Conservation (phyloP, 306 rosid species). For the Psophocarpus tetragonolobus region DNA sequence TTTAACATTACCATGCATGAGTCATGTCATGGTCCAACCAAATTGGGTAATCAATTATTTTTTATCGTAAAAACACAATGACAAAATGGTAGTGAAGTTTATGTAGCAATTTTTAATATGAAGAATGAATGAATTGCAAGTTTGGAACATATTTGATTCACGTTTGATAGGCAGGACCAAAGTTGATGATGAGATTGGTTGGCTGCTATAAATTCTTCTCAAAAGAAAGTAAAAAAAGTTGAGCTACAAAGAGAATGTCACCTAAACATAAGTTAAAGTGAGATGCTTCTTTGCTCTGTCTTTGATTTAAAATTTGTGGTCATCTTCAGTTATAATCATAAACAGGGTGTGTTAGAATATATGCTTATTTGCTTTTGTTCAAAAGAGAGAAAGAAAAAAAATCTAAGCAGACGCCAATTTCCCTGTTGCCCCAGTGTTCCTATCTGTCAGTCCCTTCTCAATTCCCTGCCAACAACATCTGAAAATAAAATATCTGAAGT, state of each 20-base stretch:
- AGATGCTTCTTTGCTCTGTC: slow-evolving; percentile 44
- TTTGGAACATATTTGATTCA: slow-evolving; percentile 29
- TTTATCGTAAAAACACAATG: neutral
- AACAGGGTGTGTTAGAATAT: slow-evolving; percentile 47
- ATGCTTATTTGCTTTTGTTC: slow-evolving; percentile 55
- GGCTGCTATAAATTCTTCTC: slow-evolving; percentile 36
- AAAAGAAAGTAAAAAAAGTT: slow-evolving; percentile 50
- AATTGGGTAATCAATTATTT: neutral
- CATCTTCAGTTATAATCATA: slow-evolving; percentile 50
- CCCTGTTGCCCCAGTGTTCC: neutral
- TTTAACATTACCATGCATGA: neutral
- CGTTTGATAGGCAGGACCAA: slow-evolving; percentile 31
- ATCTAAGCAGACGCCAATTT: slow-evolving; percentile 10
- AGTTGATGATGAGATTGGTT: slow-evolving; percentile 29
- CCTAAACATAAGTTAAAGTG: slow-evolving; percentile 62
- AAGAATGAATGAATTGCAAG: slow-evolving; percentile 25
- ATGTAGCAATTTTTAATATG: slow-evolving; percentile 5
- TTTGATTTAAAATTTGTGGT: slow-evolving; percentile 46
- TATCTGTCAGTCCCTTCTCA: neutral
- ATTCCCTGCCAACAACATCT: neutral
- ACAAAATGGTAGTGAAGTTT: neutral
- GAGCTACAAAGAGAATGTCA: slow-evolving; percentile 74
- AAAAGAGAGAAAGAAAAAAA: neutral
- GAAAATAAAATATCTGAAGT: neutral
- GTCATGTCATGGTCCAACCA: neutral